These are phyloP conservation scores for Aureobasidium mangrovei DNA, from an alignment of 2,329 filamentous ascomycete species.

Conservation along the genomic window DNA sequence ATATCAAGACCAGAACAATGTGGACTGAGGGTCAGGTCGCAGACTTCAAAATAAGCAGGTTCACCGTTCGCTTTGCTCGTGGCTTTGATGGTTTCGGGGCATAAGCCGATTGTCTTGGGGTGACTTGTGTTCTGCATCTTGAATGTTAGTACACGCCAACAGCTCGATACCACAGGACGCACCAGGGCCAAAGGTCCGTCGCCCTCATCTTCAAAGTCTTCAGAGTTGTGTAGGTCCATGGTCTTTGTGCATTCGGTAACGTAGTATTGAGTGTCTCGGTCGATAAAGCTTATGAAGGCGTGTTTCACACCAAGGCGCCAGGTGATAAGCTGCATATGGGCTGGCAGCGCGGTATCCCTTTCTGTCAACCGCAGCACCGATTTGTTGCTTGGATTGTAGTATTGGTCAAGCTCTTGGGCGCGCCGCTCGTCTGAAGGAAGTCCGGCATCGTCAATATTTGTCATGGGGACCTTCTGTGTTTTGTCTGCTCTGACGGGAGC, in stretches of 20 bases:
- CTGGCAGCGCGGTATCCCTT: conserved; percentile 34
- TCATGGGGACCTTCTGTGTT: neutral
- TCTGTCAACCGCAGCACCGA: conserved; percentile 1
- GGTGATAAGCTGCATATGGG: conserved; percentile 42
- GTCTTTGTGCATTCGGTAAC: conserved; percentile 45
- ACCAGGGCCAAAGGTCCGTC: conserved; percentile 25
- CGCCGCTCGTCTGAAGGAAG: conserved; percentile 17
- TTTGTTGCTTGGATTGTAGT: conserved; percentile 19
- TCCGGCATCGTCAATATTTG: neutral
- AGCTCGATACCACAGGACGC: conserved; percentile 14
- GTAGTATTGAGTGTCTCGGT: conserved; percentile 40
- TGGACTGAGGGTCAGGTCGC: conserved; percentile 23
- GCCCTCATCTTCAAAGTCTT: conserved; percentile 21
- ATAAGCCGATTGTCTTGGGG: conserved; percentile 52
- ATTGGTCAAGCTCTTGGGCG: conserved; percentile 21
- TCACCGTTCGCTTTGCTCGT: conserved; percentile 20
- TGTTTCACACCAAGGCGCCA: conserved; percentile 40
- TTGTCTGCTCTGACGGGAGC: neutral
- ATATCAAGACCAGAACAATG: conserved; percentile 25
- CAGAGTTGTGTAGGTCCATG: conserved; percentile 29
- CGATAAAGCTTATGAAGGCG: conserved; percentile 44
- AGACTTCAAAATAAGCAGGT: conserved; percentile 29
- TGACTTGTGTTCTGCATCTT: conserved; percentile 37
- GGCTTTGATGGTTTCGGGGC: conserved; percentile 42
- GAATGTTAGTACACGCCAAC: neutral